Percentiles rank a stretch among this genome's conserved stretches.
These are phyloP conservation scores for Crithidia fasciculata DNA, from an alignment of 208 protist species.

Conservation along the genomic window DNA sequence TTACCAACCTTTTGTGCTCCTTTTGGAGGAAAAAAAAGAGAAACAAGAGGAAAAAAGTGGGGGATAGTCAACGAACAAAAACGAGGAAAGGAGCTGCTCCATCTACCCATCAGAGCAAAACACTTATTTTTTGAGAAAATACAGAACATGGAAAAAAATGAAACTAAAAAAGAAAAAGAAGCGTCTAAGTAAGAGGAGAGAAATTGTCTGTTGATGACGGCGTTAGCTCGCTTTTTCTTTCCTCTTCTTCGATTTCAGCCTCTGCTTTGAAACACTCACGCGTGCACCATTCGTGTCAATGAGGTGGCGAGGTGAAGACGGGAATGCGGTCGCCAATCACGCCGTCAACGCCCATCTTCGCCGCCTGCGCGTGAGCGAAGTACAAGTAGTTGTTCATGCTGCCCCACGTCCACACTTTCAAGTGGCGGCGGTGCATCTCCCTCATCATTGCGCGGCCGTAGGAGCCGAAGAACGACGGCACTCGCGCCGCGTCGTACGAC, in stretches of 20 bases:
- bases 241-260: too few relatives aligned
- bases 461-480: slow-evolving; percentile 41
- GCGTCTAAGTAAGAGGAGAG: not conserved
- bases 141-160: not conserved
- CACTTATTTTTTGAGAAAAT: not conserved
- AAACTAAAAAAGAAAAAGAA: slow-evolving; percentile 6
- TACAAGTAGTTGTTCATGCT: slow-evolving; percentile 61
- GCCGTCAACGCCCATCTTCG: slow-evolving; percentile 66
- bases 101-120: too few relatives aligned
- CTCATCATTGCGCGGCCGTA: slow-evolving; percentile 49
- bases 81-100: too few relatives aligned
- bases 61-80: too few relatives aligned
- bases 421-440: slow-evolving; percentile 49
- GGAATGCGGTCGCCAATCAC: slow-evolving; percentile 81
- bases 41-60: too few relatives aligned
- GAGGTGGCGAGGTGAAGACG: slow-evolving; percentile 21
- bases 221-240: too few relatives aligned
- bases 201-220: not conserved
- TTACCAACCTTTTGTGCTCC: too few relatives aligned
- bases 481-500: slow-evolving; percentile 15
- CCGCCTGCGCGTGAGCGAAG: slow-evolving; percentile 60
- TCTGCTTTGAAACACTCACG: too few relatives aligned
- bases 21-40: too few relatives aligned
- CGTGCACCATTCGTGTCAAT: not conserved
- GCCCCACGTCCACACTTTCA: slow-evolving; percentile 84